Evolutionary conservation across 2,329 filamentous ascomycete genomes (phyloP), one percentile per base, ranked within the genome.

Genomic region (Ophiognomonia clavigignenti-juglandacearum): DNA sequence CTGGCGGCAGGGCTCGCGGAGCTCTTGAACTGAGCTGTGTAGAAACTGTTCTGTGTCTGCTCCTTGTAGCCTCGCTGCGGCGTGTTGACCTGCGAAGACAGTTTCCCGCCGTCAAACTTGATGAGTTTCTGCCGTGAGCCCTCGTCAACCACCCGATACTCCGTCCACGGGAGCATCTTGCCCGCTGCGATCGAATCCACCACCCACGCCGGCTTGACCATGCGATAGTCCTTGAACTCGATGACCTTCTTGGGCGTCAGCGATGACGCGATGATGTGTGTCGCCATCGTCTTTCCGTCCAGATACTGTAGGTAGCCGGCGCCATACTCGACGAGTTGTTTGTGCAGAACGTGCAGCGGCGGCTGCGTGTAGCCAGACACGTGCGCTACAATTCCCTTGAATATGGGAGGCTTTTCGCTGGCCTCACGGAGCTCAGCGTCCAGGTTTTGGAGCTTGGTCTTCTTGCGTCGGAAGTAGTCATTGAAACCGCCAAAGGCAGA

Each of bases 311-410:
- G 77, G 57, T 96, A 97, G 0, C 86, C 88, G 26, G 91, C 95
- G n/a, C 93, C 93, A 78, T 97, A 83, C 57, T 86, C 81, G 16
- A 98, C 92, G 47, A 98, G 85, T 51, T 96, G 77, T 44, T 75
- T 82, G 68, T 96, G 92, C 16, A 98, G 78, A 37, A 73, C 75
- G 44, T 40, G 91, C 44, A 96, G 72, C 1, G 91, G 89, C 1
- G 93, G 93, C 58, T 97, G 92, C 0, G 93, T 98, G 62, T 97
- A 98, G 40, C 93, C 93, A 57, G 91, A 95, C 20, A 98, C 86
- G 66, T 96, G 88, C 9, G 85, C 89, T 11, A 96, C 90, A 8
- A 97, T 77, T 1, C 89, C 90, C 56, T 85, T 88, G 73, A 98
- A 98, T 43, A 98, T 89, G 52, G 80, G 82, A 9, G 90, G 88